Conservation (phyloP, 352 stramenopile genomes). For the Globisporangium takayamanum region DNA sequence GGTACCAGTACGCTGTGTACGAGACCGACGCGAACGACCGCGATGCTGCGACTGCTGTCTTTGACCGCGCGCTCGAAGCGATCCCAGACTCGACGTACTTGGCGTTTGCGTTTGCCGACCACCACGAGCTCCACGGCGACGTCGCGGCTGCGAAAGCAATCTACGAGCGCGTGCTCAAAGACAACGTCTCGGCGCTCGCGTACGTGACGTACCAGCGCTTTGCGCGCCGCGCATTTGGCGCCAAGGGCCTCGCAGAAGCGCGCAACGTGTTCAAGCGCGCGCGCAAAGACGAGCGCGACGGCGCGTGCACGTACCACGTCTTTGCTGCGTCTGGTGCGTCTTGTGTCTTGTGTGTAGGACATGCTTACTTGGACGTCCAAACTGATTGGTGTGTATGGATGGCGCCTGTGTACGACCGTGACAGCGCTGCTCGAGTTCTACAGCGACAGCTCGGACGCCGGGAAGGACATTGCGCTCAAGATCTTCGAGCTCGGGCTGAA, state of each 20-base stretch:
- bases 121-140: slow-evolving; percentile 70
- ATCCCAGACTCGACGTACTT: slow-evolving; percentile 78
- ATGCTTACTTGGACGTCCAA: slow-evolving; percentile 10
- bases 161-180: slow-evolving; percentile 77
- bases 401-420: background rate
- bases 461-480: slow-evolving; percentile 84
- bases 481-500: slow-evolving; percentile 87
- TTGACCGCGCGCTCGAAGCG: slow-evolving; percentile 68
- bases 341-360: background rate
- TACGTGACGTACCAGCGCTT: slow-evolving; percentile 87
- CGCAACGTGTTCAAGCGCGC: slow-evolving; percentile 78
- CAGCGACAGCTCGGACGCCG: slow-evolving; percentile 70
- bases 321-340: slow-evolving; percentile 69
- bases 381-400: slow-evolving; percentile 9
- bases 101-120: slow-evolving; percentile 74
- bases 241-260: slow-evolving; percentile 69
- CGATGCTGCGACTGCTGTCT: slow-evolving; percentile 57
- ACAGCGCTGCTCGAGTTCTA: slow-evolving; percentile 83
- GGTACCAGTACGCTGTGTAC: slow-evolving; percentile 82
- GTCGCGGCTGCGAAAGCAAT: slow-evolving; percentile 60
- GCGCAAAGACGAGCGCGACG: slow-evolving; percentile 77
- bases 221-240: slow-evolving; percentile 61
- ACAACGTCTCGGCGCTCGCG: slow-evolving; percentile 60
- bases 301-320: slow-evolving; percentile 77
- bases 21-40: slow-evolving; percentile 72